Conservation (phyloP, 2,329 filamentous ascomycete genomes). For the Fusarium sp. region DNA sequence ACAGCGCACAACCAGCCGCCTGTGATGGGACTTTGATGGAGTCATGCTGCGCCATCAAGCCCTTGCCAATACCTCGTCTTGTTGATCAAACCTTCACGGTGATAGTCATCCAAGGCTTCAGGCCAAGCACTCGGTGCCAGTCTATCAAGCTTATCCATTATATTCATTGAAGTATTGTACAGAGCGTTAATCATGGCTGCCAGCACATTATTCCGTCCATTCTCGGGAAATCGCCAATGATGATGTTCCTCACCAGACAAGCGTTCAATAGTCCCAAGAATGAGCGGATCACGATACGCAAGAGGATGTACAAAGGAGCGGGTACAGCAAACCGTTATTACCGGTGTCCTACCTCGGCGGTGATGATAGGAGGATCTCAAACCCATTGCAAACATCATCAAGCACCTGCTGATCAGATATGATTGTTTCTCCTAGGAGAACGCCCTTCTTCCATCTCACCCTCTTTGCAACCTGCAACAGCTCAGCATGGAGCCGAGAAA, state of each 20-base stretch:
- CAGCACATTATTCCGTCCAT: slow-evolving; percentile 17
- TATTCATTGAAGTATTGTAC: slow-evolving; percentile 9
- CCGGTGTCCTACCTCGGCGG: slow-evolving; percentile 11
- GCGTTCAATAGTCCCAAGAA: not conserved
- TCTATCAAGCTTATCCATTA: slow-evolving; percentile 16
- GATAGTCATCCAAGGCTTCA: slow-evolving; percentile 8
- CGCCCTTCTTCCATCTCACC: slow-evolving; percentile 18
- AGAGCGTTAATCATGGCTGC: slow-evolving; percentile 17
- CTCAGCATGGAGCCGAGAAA: slow-evolving; percentile 25
- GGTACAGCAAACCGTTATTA: slow-evolving; percentile 15
- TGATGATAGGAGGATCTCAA: slow-evolving; percentile 22
- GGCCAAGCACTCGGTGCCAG: slow-evolving; percentile 19
- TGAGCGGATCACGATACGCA: not conserved
- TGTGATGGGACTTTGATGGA: slow-evolving; percentile 21
- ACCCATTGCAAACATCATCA: slow-evolving; percentile 41
- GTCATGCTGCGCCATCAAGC: slow-evolving; percentile 39
- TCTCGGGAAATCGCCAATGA: not conserved
- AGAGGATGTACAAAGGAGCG: slow-evolving; percentile 27
- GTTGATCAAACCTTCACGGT: slow-evolving; percentile 32
- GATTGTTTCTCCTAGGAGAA: slow-evolving; percentile 40
- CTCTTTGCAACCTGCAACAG: not conserved
- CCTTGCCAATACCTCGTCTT: slow-evolving; percentile 37
- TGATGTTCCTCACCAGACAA: slow-evolving; percentile 8
- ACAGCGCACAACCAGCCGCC: not conserved
- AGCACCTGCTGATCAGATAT: slow-evolving; percentile 38